These are phyloP conservation scores for Bipolaris oryzae DNA, from an alignment of 2,329 filamentous ascomycete species.

Conservation along the genomic window DNA sequence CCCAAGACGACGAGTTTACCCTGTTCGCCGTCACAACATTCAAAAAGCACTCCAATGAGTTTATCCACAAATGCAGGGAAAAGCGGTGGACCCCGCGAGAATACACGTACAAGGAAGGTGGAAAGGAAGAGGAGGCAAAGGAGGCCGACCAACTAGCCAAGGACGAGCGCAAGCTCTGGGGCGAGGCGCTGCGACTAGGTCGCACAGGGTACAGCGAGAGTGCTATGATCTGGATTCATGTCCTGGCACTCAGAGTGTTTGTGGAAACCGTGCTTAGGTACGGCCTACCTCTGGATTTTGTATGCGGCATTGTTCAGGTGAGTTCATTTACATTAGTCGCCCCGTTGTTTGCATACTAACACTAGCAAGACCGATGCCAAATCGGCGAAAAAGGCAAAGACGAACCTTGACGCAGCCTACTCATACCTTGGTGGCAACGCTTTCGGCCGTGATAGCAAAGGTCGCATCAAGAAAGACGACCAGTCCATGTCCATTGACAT, in stretches of 20 bases:
- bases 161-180: constrained; percentile 91
- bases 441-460: constrained; percentile 91
- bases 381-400: constrained; percentile 72
- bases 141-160: constrained; percentile 82
- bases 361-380: constrained; percentile 78
- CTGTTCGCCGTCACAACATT: constrained; percentile 90
- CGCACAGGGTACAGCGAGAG: constrained; percentile 95
- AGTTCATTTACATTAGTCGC: constrained; percentile 2
- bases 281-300: constrained; percentile 87
- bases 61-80: constrained; percentile 89
- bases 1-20: constrained; percentile 86
- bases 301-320: constrained; percentile 83
- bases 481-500: constrained; percentile 79
- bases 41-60: constrained; percentile 87
- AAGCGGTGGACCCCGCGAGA: constrained; percentile 94
- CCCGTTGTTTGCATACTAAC: not conserved
- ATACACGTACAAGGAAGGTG: constrained; percentile 90
- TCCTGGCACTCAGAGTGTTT: constrained; percentile 88
- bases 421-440: constrained; percentile 95
- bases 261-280: constrained; percentile 98
- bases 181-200: constrained; percentile 84
- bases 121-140: constrained; percentile 83
- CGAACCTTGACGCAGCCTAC: constrained; percentile 76
- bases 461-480: constrained; percentile 89
- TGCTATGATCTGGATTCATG: constrained; percentile 95